Evolutionary conservation across 2,329 filamentous ascomycete species (phyloP).

Genomic region (Xylaria sp.): DNA sequence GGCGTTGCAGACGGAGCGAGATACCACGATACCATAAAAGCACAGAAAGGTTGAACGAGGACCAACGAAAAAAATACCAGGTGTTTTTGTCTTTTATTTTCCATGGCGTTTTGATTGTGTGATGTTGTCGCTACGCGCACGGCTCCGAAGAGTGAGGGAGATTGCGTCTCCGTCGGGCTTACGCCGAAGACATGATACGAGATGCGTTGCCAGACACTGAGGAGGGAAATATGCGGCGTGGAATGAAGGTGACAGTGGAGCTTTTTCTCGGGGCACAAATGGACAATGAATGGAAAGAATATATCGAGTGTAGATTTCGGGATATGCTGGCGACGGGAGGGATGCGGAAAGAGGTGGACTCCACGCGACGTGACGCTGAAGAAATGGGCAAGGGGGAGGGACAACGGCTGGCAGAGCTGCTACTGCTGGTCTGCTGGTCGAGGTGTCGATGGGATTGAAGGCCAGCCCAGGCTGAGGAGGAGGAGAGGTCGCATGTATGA

Average conservation of each 20-base stretch:
- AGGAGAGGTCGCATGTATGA: constrained; percentile 18
- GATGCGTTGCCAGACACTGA: background rate
- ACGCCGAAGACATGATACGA: constrained; percentile 4
- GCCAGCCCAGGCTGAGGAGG: constrained; percentile 3
- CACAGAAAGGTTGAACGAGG: constrained; percentile 28
- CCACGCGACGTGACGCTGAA: background rate
- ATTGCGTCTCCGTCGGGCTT: background rate
- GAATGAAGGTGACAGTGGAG: background rate
- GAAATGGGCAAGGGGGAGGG: background rate
- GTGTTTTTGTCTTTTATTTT: constrained; percentile 18
- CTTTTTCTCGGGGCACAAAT: background rate
- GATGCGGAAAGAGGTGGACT: background rate
- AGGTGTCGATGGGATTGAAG: constrained; percentile 5
- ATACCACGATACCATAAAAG: constrained; percentile 31
- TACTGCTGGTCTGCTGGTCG: background rate
- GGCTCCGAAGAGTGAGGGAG: constrained; percentile 3
- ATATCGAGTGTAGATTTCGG: constrained; percentile 9
- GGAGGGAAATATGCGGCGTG: background rate
- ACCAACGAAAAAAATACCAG: constrained; percentile 27
- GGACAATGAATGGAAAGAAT: constrained; percentile 1
- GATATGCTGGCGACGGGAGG: constrained; percentile 1
- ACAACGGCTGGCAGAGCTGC: background rate
- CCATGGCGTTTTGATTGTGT: constrained; percentile 12
- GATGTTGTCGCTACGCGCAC: background rate
- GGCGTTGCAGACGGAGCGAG: constrained; percentile 33